Base-by-base conservation (phyloP, 2,329 filamentous ascomycete genomes). In the Penicillium sp. region DNA sequence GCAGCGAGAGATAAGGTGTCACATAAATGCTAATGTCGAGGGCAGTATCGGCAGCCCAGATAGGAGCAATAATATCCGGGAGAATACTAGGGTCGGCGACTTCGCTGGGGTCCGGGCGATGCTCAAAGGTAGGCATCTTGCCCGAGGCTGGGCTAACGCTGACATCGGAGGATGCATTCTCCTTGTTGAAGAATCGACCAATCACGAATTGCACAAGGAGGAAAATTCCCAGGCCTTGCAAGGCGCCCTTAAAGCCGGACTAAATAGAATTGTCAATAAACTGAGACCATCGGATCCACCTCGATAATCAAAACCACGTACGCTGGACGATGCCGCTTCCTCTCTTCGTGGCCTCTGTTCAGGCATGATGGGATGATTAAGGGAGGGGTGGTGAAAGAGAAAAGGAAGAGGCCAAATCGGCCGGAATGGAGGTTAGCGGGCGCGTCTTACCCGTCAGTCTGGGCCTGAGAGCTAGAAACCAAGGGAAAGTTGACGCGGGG, bases 21-120 rank as follows among this genome's bases (percentile, higher is more conserved):
- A 98, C 84, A 66, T 93, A 95, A 71, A 99, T 85, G 64, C 85
- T 81, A 66, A 99, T 86, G 75, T 99, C 95, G 65, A 99, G 76
- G 58, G 85, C 80, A 67, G 86, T 90, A 71, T 95, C 86, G 48
- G 84, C 79, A 2, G 91, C 87, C 95, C 95, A 99, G 69, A 98
- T 92, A 23, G 95, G 93, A 37, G 90, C 90, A 60, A 97, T 89
- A 72, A 88, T 88, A 50, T 81, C 76, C 23, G 87, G 88, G 64
- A 76, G 87, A 73, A 69, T 87, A 78, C 58, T 72, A 56, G 72
- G 70, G 46, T 69, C 62, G 50, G 69, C 55, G 54, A 75, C 63
- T 55, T 75, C 70, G 60, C 67, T 71, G 42, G 75, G 72, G 59
- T 80, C 75, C n/a, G 89, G 88, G 51, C 89, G 85, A 59, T 88